A percentile compares a stretch with the other conserved stretches of the same genome.
phyloP scores from a whole-genome alignment of 495 filamentous ascomycete species.

The Aspergillus heteromorphus region DNA sequence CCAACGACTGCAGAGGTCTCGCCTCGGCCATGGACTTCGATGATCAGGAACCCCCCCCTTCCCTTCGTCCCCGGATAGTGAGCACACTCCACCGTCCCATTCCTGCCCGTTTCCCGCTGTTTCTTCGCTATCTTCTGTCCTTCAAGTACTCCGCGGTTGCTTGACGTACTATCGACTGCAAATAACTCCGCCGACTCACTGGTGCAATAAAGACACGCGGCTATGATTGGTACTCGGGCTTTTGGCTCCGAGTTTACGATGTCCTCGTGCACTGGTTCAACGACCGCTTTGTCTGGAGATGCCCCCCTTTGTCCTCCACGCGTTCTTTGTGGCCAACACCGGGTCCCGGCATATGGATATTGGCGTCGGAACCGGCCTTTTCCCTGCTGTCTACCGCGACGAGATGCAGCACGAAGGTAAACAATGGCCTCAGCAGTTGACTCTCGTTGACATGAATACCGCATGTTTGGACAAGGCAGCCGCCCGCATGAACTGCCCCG shows the following conservation, averaged over 20 bases:
- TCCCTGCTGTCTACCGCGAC: not conserved
- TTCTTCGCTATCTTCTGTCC: too few relatives aligned
- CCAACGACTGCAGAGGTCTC: too few relatives aligned
- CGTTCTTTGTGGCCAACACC: not conserved
- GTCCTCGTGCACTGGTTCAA: constrained; percentile 2
- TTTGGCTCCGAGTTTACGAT: not conserved
- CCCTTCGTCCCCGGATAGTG: too few relatives aligned
- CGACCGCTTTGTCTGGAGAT: constrained; percentile 1
- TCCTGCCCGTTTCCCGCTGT: too few relatives aligned
- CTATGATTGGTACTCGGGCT: not conserved
- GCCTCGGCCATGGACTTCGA: too few relatives aligned
- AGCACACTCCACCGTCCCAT: too few relatives aligned
- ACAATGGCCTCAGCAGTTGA: not conserved
- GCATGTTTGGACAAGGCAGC: not conserved
- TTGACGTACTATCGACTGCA: not conserved
- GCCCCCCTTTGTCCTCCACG: not conserved
- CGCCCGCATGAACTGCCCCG: not conserved
- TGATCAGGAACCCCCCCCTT: too few relatives aligned
- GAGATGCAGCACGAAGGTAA: not conserved
- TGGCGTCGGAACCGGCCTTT: not conserved
- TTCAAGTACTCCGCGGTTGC: not conserved
- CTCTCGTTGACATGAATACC: constrained; percentile 2
- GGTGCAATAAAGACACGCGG: not conserved
- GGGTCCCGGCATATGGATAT: not conserved
- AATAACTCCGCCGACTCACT: not conserved